These are phyloP conservation scores for Phytophthora citrophthora DNA, from an alignment of 352 stramenopile species.

Conservation along the genomic window DNA sequence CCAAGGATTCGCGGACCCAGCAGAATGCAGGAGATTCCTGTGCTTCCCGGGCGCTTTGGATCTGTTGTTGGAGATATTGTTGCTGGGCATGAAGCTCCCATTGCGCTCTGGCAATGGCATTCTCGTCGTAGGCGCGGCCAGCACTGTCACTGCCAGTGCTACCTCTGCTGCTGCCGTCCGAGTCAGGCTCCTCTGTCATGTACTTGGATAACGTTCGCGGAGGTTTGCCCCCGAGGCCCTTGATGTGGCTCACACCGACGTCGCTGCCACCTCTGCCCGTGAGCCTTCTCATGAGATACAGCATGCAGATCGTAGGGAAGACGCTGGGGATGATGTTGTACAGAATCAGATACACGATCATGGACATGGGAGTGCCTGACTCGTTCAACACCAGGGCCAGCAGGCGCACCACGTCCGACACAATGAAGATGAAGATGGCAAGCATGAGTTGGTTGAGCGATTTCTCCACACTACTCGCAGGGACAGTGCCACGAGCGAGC, in stretches of 20 bases:
- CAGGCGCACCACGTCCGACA: constrained; percentile 76
- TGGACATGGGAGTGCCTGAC: constrained; percentile 52
- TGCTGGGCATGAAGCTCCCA: constrained; percentile 33
- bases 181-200: constrained; percentile 52
- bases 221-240: constrained; percentile 20
- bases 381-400: constrained; percentile 66
- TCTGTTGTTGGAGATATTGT: constrained; percentile 27
- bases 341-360: constrained; percentile 73
- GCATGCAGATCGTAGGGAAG: constrained; percentile 89
- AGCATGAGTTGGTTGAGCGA: constrained; percentile 85
- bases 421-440: constrained; percentile 80
- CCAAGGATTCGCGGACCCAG: constrained; percentile 44
- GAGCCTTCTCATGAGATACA: constrained; percentile 88
- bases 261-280: constrained; percentile 31
- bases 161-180: constrained; percentile 38
- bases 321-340: constrained; percentile 84
- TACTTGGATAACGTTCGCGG: constrained; percentile 62
- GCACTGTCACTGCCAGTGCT: constrained; percentile 34
- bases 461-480: constrained; percentile 72
- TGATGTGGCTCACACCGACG: constrained; percentile 24
- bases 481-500: constrained; percentile 72
- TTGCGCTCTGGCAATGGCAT: constrained; percentile 14
- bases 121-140: constrained; percentile 23
- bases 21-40: constrained; percentile 38
- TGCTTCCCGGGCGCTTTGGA: constrained; percentile 33